Conservation (phyloP, 148 eudicot genomes). For the Silene uniflora region DNA sequence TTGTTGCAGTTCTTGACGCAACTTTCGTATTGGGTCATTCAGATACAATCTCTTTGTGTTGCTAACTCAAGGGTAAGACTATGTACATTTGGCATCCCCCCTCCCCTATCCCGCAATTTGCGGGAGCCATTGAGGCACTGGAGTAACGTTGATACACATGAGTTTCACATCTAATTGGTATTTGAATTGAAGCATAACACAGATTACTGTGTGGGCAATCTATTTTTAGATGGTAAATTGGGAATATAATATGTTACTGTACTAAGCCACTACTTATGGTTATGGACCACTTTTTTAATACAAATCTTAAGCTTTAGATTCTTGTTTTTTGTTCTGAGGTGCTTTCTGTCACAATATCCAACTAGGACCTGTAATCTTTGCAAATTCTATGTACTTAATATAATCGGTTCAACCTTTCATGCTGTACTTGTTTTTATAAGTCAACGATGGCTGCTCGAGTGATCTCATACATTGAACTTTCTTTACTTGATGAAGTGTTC, state of each 20-base stretch:
- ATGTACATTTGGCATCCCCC: too few species aligned
- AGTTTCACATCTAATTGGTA: too few species aligned
- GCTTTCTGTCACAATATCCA: conserved; percentile 10
- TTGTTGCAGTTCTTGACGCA: too few species aligned
- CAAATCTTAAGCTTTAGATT: conserved; percentile 19
- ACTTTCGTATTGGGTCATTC: too few species aligned
- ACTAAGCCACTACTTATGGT: conserved; percentile 7
- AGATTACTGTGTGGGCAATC: neutral
- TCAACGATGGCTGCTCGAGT: conserved; percentile 24
- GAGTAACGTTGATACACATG: too few species aligned
- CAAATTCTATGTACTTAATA: conserved; percentile 9
- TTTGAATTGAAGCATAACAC: too few species aligned
- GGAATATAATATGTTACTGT: conserved; percentile 1
- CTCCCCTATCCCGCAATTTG: too few species aligned
- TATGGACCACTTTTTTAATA: conserved; percentile 9
- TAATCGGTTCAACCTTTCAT: neutral
- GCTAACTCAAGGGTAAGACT: too few species aligned
- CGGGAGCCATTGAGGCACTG: too few species aligned
- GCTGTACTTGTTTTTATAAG: conserved; percentile 2
- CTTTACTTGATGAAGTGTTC: neutral
- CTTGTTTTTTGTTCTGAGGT: conserved; percentile 1
- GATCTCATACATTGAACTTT: neutral
- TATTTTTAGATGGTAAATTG: conserved; percentile 2
- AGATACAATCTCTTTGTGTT: too few species aligned
- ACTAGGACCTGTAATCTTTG: conserved; percentile 11